Base-by-base conservation (phyloP, 495 filamentous ascomycete genomes). In the Xylaria longipes region DNA sequence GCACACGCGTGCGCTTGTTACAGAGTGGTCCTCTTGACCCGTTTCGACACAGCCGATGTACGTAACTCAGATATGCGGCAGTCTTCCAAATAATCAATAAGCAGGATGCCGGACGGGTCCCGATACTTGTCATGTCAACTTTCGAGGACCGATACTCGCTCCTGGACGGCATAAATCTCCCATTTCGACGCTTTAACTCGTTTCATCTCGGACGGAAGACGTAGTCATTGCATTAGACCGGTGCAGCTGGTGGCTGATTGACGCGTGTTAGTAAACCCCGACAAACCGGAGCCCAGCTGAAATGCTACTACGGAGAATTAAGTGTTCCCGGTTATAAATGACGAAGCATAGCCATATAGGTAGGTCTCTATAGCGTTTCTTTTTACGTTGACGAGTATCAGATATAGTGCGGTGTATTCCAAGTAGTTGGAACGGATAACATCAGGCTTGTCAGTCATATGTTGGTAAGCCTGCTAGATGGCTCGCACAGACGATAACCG, bases 251-350 rank as follows among this genome's bases (percentile, higher is more conserved):
- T 65, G 46, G 69, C 62, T 66, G 69, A 61, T 33, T 43, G 56
- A 60, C 50, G 48, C 69, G 46, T 41, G 68, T 43, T 39, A 57
- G 35, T 33, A 60, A 56, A 60, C 39, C 27, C 60, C 48, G 46
- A 60, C 8, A 58, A 58, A 31, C 48, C 58, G 48, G 31, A 54
- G 60, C 48, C 14, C 52, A 68, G 66, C 68, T 70, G 68, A 70
- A 70, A 70, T 70, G 31, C 68, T 54, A 70, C 68, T 64, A 63
- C 68, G 68, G 68, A 64, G 57, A 70, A 70, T 70, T 70, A 63
- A 29, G 43, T 45, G 31, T 43, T 41, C 35, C 56, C 68, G 46
- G 60, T 56, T 12, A 29, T 70, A 56, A 46, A 39, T 31, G 65
- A 57, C 25, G 8, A 35, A 22, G 31, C 56, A 70, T 20, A 41